Percentiles rank a stretch among this genome's conserved stretches.
Evolutionary conservation across 345 rosid species (phyloP).

Genomic region (Acer negundo): DNA sequence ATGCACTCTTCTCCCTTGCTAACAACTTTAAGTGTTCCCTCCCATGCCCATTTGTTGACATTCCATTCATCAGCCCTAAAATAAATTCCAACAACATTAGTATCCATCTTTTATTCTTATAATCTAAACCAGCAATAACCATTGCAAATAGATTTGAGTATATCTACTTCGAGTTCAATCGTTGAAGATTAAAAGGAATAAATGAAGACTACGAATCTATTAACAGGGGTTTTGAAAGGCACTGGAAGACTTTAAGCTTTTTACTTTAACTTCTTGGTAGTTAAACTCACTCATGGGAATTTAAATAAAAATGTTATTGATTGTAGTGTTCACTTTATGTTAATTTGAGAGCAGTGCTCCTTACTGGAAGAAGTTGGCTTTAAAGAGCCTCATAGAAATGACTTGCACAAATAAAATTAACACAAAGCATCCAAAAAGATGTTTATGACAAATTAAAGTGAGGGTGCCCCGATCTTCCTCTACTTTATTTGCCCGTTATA

Average conservation of each 20-base stretch:
- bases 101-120: not conserved
- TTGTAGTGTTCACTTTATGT: not conserved
- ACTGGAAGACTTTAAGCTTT: not conserved
- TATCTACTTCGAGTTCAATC: not conserved
- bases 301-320: not conserved
- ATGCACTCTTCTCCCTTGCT: conserved; percentile 98
- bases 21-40: conserved; percentile 78
- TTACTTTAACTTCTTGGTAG: not conserved
- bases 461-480: not conserved
- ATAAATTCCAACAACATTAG: conserved; percentile 21
- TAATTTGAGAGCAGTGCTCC: not conserved
- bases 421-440: not conserved
- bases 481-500: not conserved
- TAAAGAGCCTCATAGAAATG: not conserved
- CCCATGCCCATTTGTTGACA: conserved; percentile 99
- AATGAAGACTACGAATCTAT: not conserved
- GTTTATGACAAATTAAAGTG: no score
- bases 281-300: not conserved
- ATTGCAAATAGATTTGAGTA: not conserved
- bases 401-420: not conserved
- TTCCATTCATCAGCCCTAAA: conserved; percentile 99
- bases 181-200: not conserved
- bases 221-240: not conserved
- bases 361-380: not conserved
- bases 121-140: conserved; percentile 13